phyloP scores from a whole-genome alignment of 352 stramenopile species.

The Phytophthora kernoviae region DNA sequence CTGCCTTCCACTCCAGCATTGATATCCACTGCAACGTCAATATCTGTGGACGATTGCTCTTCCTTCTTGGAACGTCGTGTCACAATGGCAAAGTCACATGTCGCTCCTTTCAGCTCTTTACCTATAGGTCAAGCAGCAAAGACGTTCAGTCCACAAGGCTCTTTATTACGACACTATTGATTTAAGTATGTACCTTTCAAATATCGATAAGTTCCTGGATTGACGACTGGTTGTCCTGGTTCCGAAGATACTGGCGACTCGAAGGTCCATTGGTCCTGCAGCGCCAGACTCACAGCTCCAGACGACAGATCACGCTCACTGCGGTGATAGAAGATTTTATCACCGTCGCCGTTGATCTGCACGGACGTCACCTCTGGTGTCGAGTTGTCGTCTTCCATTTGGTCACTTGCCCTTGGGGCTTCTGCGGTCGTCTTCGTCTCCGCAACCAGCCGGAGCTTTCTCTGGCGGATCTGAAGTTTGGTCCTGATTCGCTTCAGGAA shows the following conservation, averaged over 20 bases:
- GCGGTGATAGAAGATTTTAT: conserved; percentile 10
- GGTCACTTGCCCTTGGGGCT: background rate
- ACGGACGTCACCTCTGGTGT: conserved; percentile 40
- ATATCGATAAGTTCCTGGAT: conserved; percentile 57
- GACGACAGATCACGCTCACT: conserved; percentile 51
- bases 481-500: background rate
- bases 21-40: conserved; percentile 26
- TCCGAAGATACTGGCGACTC: conserved; percentile 45
- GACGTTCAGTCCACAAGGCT: too few relatives aligned
- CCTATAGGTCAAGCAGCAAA: too few relatives aligned
- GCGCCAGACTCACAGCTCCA: conserved; percentile 50
- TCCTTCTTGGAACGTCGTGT: conserved; percentile 43
- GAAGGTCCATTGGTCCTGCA: conserved; percentile 68
- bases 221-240: conserved; percentile 30
- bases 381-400: conserved; percentile 43
- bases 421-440: background rate
- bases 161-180: background rate
- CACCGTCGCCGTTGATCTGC: conserved; percentile 8
- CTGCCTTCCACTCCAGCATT: conserved; percentile 31
- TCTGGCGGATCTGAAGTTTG: conserved; percentile 5
- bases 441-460: background rate
- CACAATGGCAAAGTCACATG: conserved; percentile 82
- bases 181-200: conserved; percentile 35
- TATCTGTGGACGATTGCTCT: conserved; percentile 1
- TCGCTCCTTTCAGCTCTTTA: conserved; percentile 46